Percentiles rank a stretch among this genome's conserved stretches.
Conservation (phyloP, 768 basidiomycete genomes). For the Boletus rubroflammeus region DNA sequence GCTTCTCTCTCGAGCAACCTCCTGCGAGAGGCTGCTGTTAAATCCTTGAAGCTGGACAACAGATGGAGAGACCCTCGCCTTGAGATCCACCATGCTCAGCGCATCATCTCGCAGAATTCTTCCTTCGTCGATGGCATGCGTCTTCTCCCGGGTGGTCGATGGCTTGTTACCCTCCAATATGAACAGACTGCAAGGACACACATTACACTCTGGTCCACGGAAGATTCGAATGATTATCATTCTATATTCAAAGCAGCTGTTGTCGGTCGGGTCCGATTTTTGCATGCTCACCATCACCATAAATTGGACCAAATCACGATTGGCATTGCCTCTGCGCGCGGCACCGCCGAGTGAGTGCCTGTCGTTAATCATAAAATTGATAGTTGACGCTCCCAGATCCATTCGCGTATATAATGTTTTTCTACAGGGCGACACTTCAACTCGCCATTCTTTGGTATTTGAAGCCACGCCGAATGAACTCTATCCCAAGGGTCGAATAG, state of each 20-base stretch:
- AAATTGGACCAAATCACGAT: slow-evolving; percentile 20
- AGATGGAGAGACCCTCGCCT: slow-evolving; percentile 45
- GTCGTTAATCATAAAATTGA: background rate
- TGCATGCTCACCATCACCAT: slow-evolving; percentile 30
- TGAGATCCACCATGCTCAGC: slow-evolving; percentile 34
- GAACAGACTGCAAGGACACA: slow-evolving; percentile 34
- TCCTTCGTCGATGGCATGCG: slow-evolving; percentile 45
- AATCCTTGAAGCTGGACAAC: slow-evolving; percentile 45
- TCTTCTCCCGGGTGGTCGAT: slow-evolving; percentile 44
- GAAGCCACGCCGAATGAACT: slow-evolving; percentile 17
- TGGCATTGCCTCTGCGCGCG: slow-evolving; percentile 16
- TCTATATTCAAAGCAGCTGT: slow-evolving; percentile 30
- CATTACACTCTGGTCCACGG: slow-evolving; percentile 44
- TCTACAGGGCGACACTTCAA: slow-evolving; percentile 4
- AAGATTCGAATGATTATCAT: slow-evolving; percentile 25
- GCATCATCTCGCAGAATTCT: slow-evolving; percentile 33
- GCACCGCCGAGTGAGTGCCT: slow-evolving; percentile 16
- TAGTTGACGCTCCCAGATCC: slow-evolving; percentile 12
- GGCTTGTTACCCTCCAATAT: slow-evolving; percentile 45
- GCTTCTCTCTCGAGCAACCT: slow-evolving; percentile 36
- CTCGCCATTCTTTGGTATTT: slow-evolving; percentile 11
- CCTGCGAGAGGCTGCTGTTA: slow-evolving; percentile 40
- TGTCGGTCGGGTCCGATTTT: slow-evolving; percentile 31
- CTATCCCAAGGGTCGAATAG: slow-evolving; percentile 14
- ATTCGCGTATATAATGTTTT: slow-evolving; percentile 24